phyloP scores from a whole-genome alignment of 2,329 filamentous ascomycete genomes.

The Colletotrichum tanaceti region DNA sequence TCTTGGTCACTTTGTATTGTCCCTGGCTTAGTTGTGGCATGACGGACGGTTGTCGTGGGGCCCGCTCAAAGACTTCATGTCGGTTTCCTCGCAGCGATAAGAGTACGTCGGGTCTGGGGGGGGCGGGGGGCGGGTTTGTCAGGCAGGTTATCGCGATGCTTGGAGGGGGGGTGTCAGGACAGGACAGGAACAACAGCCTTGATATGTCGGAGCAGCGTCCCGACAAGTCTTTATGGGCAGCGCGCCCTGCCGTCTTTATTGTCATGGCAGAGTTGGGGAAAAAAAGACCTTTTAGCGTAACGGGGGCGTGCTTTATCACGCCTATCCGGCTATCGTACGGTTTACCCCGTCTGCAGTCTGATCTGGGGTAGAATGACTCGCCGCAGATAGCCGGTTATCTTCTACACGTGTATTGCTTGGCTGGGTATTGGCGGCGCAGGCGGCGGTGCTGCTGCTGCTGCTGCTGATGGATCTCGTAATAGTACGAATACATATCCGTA shows the following conservation, averaged over 20 bases:
- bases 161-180: neutral
- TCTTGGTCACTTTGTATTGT: constrained; percentile 41
- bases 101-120: no score
- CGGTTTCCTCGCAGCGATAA: neutral
- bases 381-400: constrained; percentile 12
- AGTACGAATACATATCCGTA: no score
- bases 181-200: no score
- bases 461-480: neutral
- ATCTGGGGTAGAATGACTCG: constrained; percentile 26
- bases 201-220: constrained; percentile 34
- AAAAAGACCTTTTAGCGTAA: constrained; percentile 11
- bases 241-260: constrained; percentile 31
- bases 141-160: constrained; percentile 1
- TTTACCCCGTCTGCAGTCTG: neutral
- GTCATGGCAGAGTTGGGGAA: constrained; percentile 4
- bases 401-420: no score
- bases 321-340: no score
- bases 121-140: no score
- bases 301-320: constrained; percentile 21
- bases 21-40: constrained; percentile 39
- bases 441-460: no score
- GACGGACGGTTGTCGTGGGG: constrained; percentile 13
- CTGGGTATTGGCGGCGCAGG: no score
- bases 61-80: constrained; percentile 23
- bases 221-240: constrained; percentile 15